phyloP scores from a whole-genome alignment of 306 rosid species.

The Psophocarpus tetragonolobus region DNA sequence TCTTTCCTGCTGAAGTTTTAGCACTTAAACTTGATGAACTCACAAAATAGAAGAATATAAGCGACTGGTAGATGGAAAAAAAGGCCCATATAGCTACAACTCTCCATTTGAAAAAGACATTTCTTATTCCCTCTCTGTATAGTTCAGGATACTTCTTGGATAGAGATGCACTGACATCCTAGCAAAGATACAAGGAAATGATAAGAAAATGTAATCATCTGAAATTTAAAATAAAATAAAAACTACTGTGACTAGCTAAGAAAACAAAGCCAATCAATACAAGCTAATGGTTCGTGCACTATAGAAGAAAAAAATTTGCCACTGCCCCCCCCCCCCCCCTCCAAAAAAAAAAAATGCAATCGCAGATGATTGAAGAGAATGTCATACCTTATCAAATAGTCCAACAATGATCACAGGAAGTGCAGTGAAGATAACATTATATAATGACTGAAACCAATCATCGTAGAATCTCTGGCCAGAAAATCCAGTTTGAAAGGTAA shows the following conservation, averaged over 20 bases:
- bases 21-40: conserved; percentile 52
- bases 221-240: not conserved
- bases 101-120: conserved; percentile 83
- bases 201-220: conserved; percentile 23
- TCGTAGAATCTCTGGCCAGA: conserved; percentile 98
- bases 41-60: conserved; percentile 69
- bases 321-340: not conserved
- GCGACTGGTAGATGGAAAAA: conserved; percentile 83
- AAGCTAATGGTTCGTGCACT: not conserved
- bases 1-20: conserved; percentile 66
- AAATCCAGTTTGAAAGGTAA: conserved; percentile 94
- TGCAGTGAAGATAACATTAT: conserved; percentile 91
- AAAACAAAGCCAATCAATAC: not conserved
- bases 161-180: conserved; percentile 91
- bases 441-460: conserved; percentile 93
- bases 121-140: conserved; percentile 82
- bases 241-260: conserved; percentile 9
- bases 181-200: conserved; percentile 37
- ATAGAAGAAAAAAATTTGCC: not conserved
- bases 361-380: conserved; percentile 21
- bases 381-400: conserved; percentile 84
- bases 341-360: not conserved
- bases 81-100: conserved; percentile 89
- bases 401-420: conserved; percentile 92
- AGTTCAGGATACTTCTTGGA: conserved; percentile 94